Base-by-base conservation (phyloP, 257 asterid genomes). In the Datura wrightii region DNA sequence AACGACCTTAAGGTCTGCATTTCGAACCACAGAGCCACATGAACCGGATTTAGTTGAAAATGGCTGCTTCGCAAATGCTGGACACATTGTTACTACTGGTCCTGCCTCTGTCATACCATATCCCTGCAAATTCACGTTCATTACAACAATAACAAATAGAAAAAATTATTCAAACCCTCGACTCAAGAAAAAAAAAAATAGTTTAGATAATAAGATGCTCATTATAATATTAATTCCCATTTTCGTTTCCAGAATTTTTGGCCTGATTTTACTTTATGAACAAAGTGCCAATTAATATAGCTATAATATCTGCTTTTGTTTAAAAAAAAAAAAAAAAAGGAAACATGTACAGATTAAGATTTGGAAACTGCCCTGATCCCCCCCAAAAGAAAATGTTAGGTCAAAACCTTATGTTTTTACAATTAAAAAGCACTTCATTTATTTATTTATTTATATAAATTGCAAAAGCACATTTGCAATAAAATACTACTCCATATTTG, bases 71-170 rank as follows among this genome's bases (percentile, higher is more conserved):
- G 98, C 98, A 52, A 95, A 95, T 1, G 90, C 80, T 2, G 94
- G 94, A 2, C 95, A 94, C 96, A 95, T 94, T 37, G 97, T 90
- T 42, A 95, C 54, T 5, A 94, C 97, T 1, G 98, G 98, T 9
- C 98, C 98, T 1, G 98, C 98, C 86, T 95, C 98, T 0, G 98
- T 95, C 98, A 95, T 95, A 36, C 98, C 98, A 55, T 95, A 95
- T 0, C 97, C 98, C 98, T 95, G 84, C 52, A 79, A 24, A n/a
- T 58, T 10, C 15, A 24, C 13, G 71, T 56, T 16, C 36, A 62
- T 62, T 62, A 0, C 42, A 39, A 24, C 31, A 24, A 1, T 24
- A 24, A 24, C 31, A 24, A 24, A 24, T 24, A 24, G 31, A 24
- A 0, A 24, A 24, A 24, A 24, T 24, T 24, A 24, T 24, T 24